Conservation (phyloP, 129 eudicot genomes). For the Heracleum sosnowskyi region DNA sequence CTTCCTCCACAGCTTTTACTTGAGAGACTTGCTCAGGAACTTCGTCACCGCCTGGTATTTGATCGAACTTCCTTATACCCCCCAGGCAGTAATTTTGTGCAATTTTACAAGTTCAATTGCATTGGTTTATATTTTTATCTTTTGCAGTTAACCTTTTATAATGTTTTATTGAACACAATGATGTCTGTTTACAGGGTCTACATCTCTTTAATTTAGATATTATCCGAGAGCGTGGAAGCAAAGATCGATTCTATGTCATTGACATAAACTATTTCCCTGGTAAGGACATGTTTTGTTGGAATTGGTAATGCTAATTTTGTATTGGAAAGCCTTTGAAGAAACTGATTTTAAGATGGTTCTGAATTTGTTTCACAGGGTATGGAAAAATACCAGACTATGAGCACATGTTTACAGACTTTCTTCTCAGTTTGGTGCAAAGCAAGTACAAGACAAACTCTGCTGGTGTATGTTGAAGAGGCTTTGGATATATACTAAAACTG, state of each 20-base stretch:
- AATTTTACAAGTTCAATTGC: no score
- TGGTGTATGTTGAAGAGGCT: slow-evolving; percentile 6
- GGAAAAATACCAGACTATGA: slow-evolving; percentile 99
- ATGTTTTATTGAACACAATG: background rate
- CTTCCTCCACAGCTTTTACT: slow-evolving; percentile 90
- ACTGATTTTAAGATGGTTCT: background rate
- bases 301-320: background rate
- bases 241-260: slow-evolving; percentile 69
- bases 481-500: background rate
- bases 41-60: slow-evolving; percentile 74
- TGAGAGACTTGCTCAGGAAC: slow-evolving; percentile 84
- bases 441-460: slow-evolving; percentile 40
- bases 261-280: slow-evolving; percentile 98
- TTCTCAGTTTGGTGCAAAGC: slow-evolving; percentile 52
- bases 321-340: background rate
- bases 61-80: background rate
- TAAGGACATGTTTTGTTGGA: slow-evolving; percentile 16
- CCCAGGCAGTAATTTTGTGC: background rate
- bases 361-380: slow-evolving; percentile 45
- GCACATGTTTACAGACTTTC: slow-evolving; percentile 89
- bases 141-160: background rate
- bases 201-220: slow-evolving; percentile 90
- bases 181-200: slow-evolving; percentile 53
- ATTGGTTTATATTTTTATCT: background rate
- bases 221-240: slow-evolving; percentile 88